Evolutionary conservation across 495 filamentous ascomycete species (phyloP).

Genomic region (Penicillium parvum): DNA sequence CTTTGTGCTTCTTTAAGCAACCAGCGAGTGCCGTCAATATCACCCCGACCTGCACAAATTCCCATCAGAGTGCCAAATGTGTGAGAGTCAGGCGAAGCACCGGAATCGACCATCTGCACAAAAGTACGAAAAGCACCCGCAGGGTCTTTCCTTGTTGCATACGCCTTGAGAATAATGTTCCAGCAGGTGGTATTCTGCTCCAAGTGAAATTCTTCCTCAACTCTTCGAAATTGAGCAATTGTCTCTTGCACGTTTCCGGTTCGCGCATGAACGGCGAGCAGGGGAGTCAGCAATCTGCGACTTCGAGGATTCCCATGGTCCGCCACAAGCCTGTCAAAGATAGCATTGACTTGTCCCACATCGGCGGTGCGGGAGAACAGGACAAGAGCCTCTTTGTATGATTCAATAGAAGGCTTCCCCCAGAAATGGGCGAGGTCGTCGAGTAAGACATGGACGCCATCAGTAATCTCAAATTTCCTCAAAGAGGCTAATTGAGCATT

Average conservation of each 20-base stretch:
- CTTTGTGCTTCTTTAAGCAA: constrained; percentile 55
- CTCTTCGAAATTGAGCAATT: constrained; percentile 53
- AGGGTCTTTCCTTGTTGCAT: constrained; percentile 60
- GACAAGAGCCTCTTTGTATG: constrained; percentile 31
- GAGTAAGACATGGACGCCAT: constrained; percentile 48
- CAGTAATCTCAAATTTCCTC: constrained; percentile 23
- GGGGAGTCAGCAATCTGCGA: constrained; percentile 35
- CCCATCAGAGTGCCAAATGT: constrained; percentile 70
- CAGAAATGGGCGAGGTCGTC: constrained; percentile 41
- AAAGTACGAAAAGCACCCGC: constrained; percentile 58
- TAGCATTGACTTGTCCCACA: constrained; percentile 21
- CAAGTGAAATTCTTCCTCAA: constrained; percentile 49
- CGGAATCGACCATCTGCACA: constrained; percentile 44
- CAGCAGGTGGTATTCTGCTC: constrained; percentile 53
- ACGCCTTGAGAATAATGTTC: constrained; percentile 75
- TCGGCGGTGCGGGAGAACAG: constrained; percentile 32
- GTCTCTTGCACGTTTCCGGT: constrained; percentile 57
- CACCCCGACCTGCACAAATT: constrained; percentile 66
- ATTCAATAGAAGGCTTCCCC: constrained; percentile 20
- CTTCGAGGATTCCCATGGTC: constrained; percentile 33
- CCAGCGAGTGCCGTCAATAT: constrained; percentile 60
- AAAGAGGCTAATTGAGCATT: constrained; percentile 21
- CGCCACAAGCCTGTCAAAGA: constrained; percentile 31
- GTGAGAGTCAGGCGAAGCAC: constrained; percentile 48
- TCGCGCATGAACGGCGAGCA: constrained; percentile 64